Evolutionary conservation across 2,329 filamentous ascomycete species (phyloP), one percentile per base, ranked within the genome.

Genomic region (Monilinia laxa): DNA sequence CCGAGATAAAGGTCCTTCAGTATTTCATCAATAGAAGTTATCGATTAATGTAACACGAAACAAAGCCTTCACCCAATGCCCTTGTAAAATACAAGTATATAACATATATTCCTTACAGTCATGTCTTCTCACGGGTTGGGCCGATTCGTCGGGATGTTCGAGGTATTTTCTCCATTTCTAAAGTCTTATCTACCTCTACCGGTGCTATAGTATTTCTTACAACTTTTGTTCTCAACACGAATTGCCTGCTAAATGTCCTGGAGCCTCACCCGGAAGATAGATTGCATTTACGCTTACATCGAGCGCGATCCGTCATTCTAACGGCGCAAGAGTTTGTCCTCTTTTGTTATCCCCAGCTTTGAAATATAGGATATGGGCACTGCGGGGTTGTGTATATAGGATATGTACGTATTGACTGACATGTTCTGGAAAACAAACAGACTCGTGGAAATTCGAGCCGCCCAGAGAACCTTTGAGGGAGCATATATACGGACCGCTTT

Each of bases 401-500:
- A 11, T 54, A 18, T 35, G 45, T 38, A 18, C 4, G 35, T 18
- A 23, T n/a, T 49, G 31, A 47, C 63, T 65, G 53, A 65, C 42
- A 20, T 52, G 11, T 57, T 57, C 35, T 59, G 31, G 28, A 38
- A 58, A 65, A 14, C 20, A 38, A n/a, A 59, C 65, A 77, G 76
- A 78, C 89, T 99, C 54, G 91, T 97, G 70, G 95, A 98, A 80
- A 90, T 98, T 71, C 91, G 95, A 70, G 95, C 95, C 16, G 92
- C 94, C 14, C 95, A 99, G 77, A 87, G 95, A 65, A 99, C 95
- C 2, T 99, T 98, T 74, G 95, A 99, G 79, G 95, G 95, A 28
- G 95, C 95, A 28, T 99, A 98, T 79, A 90, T 97, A 75, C 91
- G 95, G 69, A 99, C 95, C 0, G 93, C 94, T 3, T 86, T 99